Conservation (phyloP, 1,139 yeast species). For the Geotrichum restrictum region DNA sequence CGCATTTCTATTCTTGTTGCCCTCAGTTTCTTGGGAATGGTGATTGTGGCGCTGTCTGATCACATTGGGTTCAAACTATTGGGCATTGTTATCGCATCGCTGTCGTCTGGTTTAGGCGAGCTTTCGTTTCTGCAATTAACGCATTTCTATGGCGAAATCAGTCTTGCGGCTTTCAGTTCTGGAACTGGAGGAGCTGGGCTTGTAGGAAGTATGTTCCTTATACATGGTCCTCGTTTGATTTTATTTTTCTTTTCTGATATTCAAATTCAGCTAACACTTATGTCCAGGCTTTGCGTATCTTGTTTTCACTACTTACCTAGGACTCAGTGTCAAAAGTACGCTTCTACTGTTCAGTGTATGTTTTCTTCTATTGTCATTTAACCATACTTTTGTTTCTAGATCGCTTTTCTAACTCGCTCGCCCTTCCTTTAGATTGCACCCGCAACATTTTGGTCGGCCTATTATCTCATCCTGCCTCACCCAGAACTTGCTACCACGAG, state of each 20-base stretch:
- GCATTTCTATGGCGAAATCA: slow-evolving; percentile 50
- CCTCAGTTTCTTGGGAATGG: slow-evolving; percentile 73
- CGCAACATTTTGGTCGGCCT: slow-evolving; percentile 42
- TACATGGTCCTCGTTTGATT: no score
- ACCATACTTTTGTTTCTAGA: no score
- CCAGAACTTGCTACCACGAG: slow-evolving; percentile 13
- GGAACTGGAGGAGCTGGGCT: slow-evolving; percentile 97
- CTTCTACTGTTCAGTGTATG: slow-evolving; percentile 46
- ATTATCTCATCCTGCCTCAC: slow-evolving; percentile 39
- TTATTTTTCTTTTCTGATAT: slow-evolving; percentile 7
- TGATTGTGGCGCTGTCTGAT: slow-evolving; percentile 52
- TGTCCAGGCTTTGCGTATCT: slow-evolving; percentile 43
- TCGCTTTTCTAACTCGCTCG: no score
- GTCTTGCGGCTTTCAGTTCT: slow-evolving; percentile 82
- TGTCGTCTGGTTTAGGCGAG: slow-evolving; percentile 88
- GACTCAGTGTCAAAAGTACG: slow-evolving; percentile 45
- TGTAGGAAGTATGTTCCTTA: slow-evolving; percentile 52
- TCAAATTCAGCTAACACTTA: slow-evolving; percentile 13
- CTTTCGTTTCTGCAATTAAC: slow-evolving; percentile 81
- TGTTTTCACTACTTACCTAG: slow-evolving; percentile 52
- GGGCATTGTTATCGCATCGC: slow-evolving; percentile 79
- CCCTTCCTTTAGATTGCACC: slow-evolving; percentile 38
- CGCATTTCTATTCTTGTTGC: slow-evolving; percentile 56
- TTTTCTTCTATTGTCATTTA: not conserved
- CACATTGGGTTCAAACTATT: slow-evolving; percentile 44